Evolutionary conservation across 1,139 yeast genomes (phyloP).

Genomic region (Yamadazyma mexicana): DNA sequence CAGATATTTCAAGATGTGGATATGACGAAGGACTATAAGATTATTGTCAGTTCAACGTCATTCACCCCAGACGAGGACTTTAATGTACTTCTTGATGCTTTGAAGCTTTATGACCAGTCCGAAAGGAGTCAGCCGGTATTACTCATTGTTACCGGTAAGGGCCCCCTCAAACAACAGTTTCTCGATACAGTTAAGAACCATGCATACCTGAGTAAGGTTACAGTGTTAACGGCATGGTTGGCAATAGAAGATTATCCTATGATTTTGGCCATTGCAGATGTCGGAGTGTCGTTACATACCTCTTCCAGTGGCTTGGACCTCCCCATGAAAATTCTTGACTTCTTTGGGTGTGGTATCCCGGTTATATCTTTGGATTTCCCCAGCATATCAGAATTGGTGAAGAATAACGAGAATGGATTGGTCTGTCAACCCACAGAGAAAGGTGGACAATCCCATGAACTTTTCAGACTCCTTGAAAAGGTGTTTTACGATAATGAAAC

Average conservation of each 20-base stretch:
- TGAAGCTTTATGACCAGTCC: conserved; percentile 55
- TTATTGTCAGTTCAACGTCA: conserved; percentile 84
- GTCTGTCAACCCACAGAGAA: conserved; percentile 25
- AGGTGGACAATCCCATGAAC: conserved; percentile 28
- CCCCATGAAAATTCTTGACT: conserved; percentile 96
- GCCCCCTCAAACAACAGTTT: conserved; percentile 67
- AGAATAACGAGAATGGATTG: conserved; percentile 45
- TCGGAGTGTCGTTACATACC: conserved; percentile 87
- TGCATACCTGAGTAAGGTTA: conserved; percentile 46
- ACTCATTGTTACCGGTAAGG: conserved; percentile 89
- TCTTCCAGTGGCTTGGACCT: conserved; percentile 92
- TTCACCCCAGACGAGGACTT: conserved; percentile 97
- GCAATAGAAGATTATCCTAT: conserved; percentile 77
- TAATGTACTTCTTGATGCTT: conserved; percentile 63
- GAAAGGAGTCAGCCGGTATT: conserved; percentile 49
- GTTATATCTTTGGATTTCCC: conserved; percentile 77
- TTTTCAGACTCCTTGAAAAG: conserved; percentile 49
- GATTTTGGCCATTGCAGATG: conserved; percentile 72
- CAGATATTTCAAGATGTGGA: conserved; percentile 39
- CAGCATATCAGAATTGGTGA: conserved; percentile 66
- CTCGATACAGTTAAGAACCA: conserved; percentile 44
- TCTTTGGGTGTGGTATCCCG: conserved; percentile 96
- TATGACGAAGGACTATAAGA: conserved; percentile 45
- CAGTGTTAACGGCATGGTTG: conserved; percentile 73
- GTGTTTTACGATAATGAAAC: conserved; percentile 43